These are phyloP conservation scores for Stachybotrys chlorohalonatus DNA, from an alignment of 2,329 filamentous ascomycete genomes.

Conservation along the genomic window DNA sequence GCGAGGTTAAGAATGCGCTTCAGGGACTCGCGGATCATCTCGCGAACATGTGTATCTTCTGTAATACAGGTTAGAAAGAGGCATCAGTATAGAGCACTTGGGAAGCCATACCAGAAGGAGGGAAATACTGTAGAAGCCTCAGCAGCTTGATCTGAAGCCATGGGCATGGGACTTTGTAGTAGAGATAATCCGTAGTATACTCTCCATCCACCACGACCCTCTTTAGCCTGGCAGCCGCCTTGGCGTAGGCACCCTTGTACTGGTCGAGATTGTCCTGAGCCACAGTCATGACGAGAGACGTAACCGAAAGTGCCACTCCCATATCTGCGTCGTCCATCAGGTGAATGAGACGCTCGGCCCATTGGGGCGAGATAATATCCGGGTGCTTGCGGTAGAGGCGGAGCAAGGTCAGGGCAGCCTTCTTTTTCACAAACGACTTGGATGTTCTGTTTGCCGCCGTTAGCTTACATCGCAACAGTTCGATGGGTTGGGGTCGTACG, in stretches of 20 bases:
- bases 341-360: conserved; percentile 97
- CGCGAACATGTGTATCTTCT: conserved; percentile 89
- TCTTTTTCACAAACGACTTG: conserved; percentile 98
- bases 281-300: conserved; percentile 87
- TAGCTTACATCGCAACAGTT: conserved; percentile 4
- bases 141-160: conserved; percentile 97
- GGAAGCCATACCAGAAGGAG: conserved; percentile 62
- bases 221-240: conserved; percentile 83
- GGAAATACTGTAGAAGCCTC: conserved; percentile 88
- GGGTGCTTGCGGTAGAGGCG: conserved; percentile 92
- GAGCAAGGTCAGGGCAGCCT: conserved; percentile 87
- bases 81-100: not conserved
- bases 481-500: conserved; percentile 46
- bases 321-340: conserved; percentile 95
- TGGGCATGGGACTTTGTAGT: conserved; percentile 98
- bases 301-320: conserved; percentile 89
- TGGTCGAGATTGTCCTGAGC: conserved; percentile 91
- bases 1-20: conserved; percentile 87
- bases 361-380: conserved; percentile 88
- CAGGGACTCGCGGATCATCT: conserved; percentile 84
- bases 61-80: conserved; percentile 4
- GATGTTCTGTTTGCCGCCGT: conserved; percentile 41
- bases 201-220: conserved; percentile 86
- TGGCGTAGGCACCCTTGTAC: conserved; percentile 90
- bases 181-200: conserved; percentile 83